Evolutionary conservation across 2,329 filamentous ascomycete species (phyloP).

Genomic region (Ophiosphaerella narmari): DNA sequence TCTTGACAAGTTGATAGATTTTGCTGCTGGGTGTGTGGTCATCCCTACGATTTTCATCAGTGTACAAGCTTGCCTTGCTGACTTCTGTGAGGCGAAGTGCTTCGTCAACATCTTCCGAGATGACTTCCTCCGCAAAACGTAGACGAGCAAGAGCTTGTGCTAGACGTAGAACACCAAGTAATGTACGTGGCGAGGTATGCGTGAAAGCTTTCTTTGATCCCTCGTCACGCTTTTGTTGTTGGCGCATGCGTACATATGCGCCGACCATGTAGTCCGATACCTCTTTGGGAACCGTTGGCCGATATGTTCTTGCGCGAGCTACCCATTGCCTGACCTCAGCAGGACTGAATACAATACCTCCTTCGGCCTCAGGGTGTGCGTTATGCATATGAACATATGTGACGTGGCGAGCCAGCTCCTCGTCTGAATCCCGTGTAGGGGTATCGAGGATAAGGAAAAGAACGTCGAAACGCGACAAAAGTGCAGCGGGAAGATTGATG

Average conservation of each 20-base stretch:
- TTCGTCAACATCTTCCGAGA: conserved; percentile 93
- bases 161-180: conserved; percentile 89
- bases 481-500: conserved; percentile 96
- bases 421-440: conserved; percentile 84
- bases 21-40: conserved; percentile 82
- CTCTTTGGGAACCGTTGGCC: conserved; percentile 79
- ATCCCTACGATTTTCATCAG: conserved; percentile 62
- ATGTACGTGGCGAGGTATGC: conserved; percentile 90
- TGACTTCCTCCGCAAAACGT: conserved; percentile 82
- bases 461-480: conserved; percentile 95
- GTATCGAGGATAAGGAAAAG: conserved; percentile 97
- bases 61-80: conserved; percentile 86
- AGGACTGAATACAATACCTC: conserved; percentile 81
- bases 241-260: conserved; percentile 92
- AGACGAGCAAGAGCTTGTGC: conserved; percentile 92
- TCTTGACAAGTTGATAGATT: conserved; percentile 94
- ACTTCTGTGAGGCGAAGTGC: conserved; percentile 89
- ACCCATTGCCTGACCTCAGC: conserved; percentile 96
- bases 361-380: conserved; percentile 75
- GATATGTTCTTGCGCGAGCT: conserved; percentile 85
- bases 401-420: conserved; percentile 93
- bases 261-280: conserved; percentile 97
- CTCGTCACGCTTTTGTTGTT: conserved; percentile 89
- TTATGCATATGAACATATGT: conserved; percentile 97
- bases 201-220: conserved; percentile 89